Evolutionary conservation across 768 basidiomycete species (phyloP).

Genomic region (Megacollybia marginata): DNA sequence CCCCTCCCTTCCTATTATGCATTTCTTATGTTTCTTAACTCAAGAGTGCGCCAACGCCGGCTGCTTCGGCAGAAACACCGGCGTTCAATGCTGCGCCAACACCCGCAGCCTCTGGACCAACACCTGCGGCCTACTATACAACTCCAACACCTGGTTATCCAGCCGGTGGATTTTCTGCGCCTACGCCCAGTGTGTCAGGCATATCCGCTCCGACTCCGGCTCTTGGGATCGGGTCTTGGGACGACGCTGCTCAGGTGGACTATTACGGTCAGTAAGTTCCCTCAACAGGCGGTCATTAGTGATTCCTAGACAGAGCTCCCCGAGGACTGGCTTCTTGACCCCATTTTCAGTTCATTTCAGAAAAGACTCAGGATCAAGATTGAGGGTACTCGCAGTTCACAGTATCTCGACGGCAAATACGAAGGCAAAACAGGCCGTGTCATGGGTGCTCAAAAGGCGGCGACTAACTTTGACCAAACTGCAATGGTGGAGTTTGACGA

Average conservation of each 20-base stretch:
- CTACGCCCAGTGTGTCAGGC: constrained; percentile 25
- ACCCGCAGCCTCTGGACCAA: constrained; percentile 21
- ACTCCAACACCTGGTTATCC: constrained; percentile 31
- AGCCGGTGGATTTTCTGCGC: constrained; percentile 15
- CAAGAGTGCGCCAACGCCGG: constrained; percentile 48
- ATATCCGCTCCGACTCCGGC: constrained; percentile 11
- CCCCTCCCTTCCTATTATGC: constrained; percentile 2
- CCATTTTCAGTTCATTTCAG: constrained; percentile 18
- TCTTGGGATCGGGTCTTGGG: too few species aligned
- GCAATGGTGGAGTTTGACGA: constrained; percentile 26
- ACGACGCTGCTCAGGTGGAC: too few species aligned
- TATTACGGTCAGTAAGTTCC: too few species aligned
- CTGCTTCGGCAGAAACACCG: constrained; percentile 34
- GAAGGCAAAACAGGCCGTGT: constrained; percentile 24
- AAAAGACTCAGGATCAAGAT: constrained; percentile 32
- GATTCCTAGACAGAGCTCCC: constrained; percentile 19
- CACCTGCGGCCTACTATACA: too few species aligned
- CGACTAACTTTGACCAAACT: constrained; percentile 26
- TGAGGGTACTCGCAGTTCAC: constrained; percentile 22
- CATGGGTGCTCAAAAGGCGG: constrained; percentile 22
- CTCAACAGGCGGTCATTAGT: not conserved
- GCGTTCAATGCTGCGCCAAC: constrained; percentile 24
- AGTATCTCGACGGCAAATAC: constrained; percentile 29
- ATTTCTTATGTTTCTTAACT: constrained; percentile 1
- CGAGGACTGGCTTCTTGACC: constrained; percentile 35